Percentiles rank a stretch among this genome's conserved stretches.
Conservation (phyloP, 2,329 filamentous ascomycete species). For the Alternaria triticina region DNA sequence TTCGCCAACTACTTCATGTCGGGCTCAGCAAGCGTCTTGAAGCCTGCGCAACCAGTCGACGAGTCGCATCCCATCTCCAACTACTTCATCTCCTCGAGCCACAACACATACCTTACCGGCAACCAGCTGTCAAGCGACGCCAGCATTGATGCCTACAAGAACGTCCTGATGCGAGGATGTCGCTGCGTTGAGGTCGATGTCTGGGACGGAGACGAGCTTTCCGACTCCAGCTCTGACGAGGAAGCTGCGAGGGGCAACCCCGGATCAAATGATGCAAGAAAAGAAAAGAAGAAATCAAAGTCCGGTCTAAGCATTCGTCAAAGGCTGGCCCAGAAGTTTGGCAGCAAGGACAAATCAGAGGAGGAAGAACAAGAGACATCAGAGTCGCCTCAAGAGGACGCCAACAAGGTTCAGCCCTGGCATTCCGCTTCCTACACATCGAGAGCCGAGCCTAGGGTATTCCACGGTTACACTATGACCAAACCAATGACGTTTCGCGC, state of each 20-base stretch:
- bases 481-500: conserved; percentile 85
- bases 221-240: conserved; percentile 48
- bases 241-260: conserved; percentile 32
- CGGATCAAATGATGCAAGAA: conserved; percentile 25
- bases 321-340: conserved; percentile 42
- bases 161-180: conserved; percentile 77
- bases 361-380: conserved; percentile 19
- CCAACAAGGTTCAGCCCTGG: conserved; percentile 39
- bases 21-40: conserved; percentile 54
- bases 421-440: conserved; percentile 34
- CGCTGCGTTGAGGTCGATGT: conserved; percentile 95
- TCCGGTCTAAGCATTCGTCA: conserved; percentile 41
- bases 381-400: conserved; percentile 12
- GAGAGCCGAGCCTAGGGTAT: conserved; percentile 74
- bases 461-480: conserved; percentile 84
- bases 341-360: conserved; percentile 35
- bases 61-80: conserved; percentile 75
- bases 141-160: conserved; percentile 78
- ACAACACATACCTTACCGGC: conserved; percentile 90
- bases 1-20: conserved; percentile 56
- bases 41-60: conserved; percentile 58
- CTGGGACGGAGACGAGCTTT: conserved; percentile 74
- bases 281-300: conserved; percentile 38
- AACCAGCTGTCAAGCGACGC: conserved; percentile 83
- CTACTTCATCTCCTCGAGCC: conserved; percentile 93